Evolutionary conservation across 1,284 basidiomycete genomes (phyloP).

Genomic region (Puccinia coronata): DNA sequence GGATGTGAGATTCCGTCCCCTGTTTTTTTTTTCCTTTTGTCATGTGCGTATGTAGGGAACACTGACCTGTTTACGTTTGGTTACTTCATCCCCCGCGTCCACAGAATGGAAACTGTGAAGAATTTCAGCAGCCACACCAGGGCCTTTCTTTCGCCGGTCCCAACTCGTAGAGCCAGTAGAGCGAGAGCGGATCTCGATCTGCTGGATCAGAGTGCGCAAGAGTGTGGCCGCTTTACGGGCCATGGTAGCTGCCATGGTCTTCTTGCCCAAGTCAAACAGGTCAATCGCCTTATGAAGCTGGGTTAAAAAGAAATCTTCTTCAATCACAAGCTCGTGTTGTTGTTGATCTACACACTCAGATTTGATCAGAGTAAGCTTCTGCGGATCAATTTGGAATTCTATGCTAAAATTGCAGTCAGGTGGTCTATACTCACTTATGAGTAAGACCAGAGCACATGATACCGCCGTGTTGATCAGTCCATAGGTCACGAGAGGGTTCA

Average conservation of each 20-base stretch:
- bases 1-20: too few species aligned
- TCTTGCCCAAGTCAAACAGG: constrained; percentile 20
- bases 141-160: constrained; percentile 26
- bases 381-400: not conserved
- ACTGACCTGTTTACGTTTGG: constrained; percentile 13
- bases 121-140: not conserved
- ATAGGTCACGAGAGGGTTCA: constrained; percentile 34
- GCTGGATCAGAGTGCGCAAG: constrained; percentile 4
- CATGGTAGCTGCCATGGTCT: constrained; percentile 24
- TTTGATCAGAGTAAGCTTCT: not conserved
- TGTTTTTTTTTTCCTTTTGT: too few species aligned
- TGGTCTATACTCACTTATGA: constrained; percentile 17
- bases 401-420: not conserved
- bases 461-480: constrained; percentile 26
- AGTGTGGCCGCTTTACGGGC: constrained; percentile 9
- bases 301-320: constrained; percentile 16
- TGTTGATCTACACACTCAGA: constrained; percentile 15
- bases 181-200: not conserved
- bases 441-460: constrained; percentile 27
- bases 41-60: not conserved
- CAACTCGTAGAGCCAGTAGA: not conserved
- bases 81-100: not conserved
- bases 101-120: not conserved
- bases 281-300: constrained; percentile 10
- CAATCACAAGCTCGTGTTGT: not conserved